Evolutionary conservation across 1,139 yeast species (phyloP), one percentile per base, ranked within the genome.

Genomic region (Ogataea hybrid): DNA sequence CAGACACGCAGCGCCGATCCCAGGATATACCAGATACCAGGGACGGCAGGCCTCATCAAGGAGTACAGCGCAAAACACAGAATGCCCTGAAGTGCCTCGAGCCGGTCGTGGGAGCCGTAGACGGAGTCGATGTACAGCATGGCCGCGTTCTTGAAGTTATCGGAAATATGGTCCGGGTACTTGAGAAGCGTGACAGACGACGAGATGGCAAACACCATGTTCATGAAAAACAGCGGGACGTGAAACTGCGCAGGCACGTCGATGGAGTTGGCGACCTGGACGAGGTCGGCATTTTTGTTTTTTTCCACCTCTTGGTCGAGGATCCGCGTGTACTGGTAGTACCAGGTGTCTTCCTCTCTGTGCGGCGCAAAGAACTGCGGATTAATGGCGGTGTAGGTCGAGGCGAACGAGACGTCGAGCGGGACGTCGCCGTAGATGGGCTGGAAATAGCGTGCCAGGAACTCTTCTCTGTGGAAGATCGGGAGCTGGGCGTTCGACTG

Each of bases 11-110:
- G 63, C 0, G 92, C 92, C 6, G 87, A 77, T 0, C 96, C 96
- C 48, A 87, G 68, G 1, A 86, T 79, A 57, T 87, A 87, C 97
- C 97, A 89, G n/a, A 87, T 87, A 2, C 96, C 94, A 0, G 96
- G 96, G 4, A 79, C 77, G 1, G 84, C 77, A 0, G 90, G 89
- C 49, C 88, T 68, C 89, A 83, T 72, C 18, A 78, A 72, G 2
- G 95, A 80, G 57, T 84, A 89, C 5, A 81, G 59, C 0, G 94
- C 79, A 32, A 84, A 65, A 17, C 87, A 65, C 23, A 89, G 59
- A 14, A 86, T 68, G 0, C 90, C 92, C 57, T 85, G 90, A 3
- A 89, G 63, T 1, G 85, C 73, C 54, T 84, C 94, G 35, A 87
- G 64, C 30, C 82, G 73, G 56, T 87, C 86, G 0, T 66, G 50